Conservation (phyloP, 1,284 basidiomycete genomes). For the Inonotus obliquus region DNA sequence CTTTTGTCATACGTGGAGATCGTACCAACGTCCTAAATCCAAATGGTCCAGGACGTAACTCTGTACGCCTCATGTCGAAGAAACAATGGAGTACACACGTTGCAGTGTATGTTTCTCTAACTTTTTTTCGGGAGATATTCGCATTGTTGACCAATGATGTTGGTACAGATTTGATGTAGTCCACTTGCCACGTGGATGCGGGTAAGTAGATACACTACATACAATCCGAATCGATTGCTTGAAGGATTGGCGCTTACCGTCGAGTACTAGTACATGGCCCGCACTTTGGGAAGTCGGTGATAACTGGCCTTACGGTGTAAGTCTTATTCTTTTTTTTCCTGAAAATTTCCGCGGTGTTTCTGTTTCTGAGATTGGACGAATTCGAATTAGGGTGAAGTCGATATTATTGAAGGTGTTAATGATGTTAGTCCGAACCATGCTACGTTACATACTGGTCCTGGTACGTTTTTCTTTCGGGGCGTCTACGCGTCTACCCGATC, state of each 20-base stretch:
- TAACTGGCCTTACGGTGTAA: constrained; percentile 30
- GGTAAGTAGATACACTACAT: constrained; percentile 44
- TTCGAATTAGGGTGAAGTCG: constrained; percentile 28
- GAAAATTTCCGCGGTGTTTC: no score
- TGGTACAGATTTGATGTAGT: constrained; percentile 29
- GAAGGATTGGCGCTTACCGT: constrained; percentile 6
- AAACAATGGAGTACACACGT: constrained; percentile 30
- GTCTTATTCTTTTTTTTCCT: constrained; percentile 2
- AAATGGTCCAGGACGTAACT: constrained; percentile 32
- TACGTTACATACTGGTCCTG: constrained; percentile 39
- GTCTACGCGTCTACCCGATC: no score
- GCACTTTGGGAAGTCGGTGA: constrained; percentile 40
- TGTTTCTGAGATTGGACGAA: neutral
- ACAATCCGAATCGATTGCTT: constrained; percentile 1
- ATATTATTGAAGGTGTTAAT: constrained; percentile 37
- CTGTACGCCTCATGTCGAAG: constrained; percentile 31
- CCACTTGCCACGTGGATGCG: constrained; percentile 61
- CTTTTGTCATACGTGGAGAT: constrained; percentile 41
- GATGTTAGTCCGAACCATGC: constrained; percentile 32
- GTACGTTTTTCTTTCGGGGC: constrained; percentile 23
- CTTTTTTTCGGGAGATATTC: neutral
- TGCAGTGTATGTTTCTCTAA: constrained; percentile 24
- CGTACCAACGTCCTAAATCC: constrained; percentile 28
- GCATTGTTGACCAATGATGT: neutral
- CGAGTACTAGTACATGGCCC: constrained; percentile 31